Conservation (phyloP, 345 rosid species). For the Gossypium anomalum region DNA sequence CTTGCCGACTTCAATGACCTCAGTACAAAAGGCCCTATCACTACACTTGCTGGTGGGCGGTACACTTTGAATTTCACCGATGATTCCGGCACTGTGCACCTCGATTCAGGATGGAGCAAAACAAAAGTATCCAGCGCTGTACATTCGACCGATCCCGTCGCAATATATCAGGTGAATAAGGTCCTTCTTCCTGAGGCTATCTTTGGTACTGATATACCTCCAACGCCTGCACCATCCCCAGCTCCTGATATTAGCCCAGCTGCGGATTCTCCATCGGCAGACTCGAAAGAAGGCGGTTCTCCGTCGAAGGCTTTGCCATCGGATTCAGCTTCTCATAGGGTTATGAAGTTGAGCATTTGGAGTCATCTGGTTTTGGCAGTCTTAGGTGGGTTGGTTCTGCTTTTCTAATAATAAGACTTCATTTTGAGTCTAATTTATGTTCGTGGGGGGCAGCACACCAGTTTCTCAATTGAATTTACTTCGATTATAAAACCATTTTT, state of each 20-base stretch:
- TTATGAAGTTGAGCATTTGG: slow-evolving; percentile 27
- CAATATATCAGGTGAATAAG: slow-evolving; percentile 69
- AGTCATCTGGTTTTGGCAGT: slow-evolving; percentile 37
- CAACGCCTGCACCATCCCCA: slow-evolving; percentile 82
- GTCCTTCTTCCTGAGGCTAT: slow-evolving; percentile 85
- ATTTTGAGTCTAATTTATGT: slow-evolving; percentile 22
- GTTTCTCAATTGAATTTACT: slow-evolving; percentile 19
- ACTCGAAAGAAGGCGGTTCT: slow-evolving; percentile 19
- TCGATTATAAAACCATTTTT: slow-evolving; percentile 25
- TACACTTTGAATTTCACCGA: slow-evolving; percentile 69
- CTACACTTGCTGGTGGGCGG: slow-evolving; percentile 64
- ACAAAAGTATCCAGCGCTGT: slow-evolving; percentile 81
- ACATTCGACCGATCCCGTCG: slow-evolving; percentile 75
- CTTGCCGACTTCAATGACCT: slow-evolving; percentile 84
- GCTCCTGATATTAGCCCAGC: slow-evolving; percentile 58
- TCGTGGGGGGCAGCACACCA: background rate
- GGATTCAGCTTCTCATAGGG: slow-evolving; percentile 44
- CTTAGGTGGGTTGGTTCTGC: slow-evolving; percentile 42
- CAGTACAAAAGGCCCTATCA: slow-evolving; percentile 56
- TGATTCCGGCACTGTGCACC: slow-evolving; percentile 53
- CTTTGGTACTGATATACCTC: slow-evolving; percentile 89
- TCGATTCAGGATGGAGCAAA: slow-evolving; percentile 72
- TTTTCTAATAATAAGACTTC: slow-evolving; percentile 34
- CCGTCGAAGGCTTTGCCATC: slow-evolving; percentile 37
- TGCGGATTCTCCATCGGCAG: slow-evolving; percentile 64